Base-by-base conservation (phyloP, 1,284 basidiomycete genomes). In the Ganoderma sp. region DNA sequence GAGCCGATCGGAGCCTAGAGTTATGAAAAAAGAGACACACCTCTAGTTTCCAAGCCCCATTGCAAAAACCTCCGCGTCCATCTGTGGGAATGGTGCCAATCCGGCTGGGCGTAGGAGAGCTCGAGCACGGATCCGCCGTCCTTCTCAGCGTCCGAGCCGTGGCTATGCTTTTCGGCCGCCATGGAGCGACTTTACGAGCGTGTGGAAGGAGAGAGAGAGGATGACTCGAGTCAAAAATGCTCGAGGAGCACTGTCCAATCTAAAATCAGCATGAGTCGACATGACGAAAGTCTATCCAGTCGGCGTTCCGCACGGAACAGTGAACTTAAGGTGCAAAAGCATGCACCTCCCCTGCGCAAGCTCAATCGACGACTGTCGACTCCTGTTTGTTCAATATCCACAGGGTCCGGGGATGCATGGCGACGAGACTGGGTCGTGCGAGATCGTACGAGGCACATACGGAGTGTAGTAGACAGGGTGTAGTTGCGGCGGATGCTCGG, bases 41-140 rank as follows among this genome's bases (percentile, higher is more conserved):
- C 76, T 74, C 76, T 69, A 4, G 73, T 75, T 63, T 77, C 76
- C 15, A 77, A 63, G 15, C 76, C 75, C 71, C 72, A 75, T 50
- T 62, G 66, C n/a, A 76, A 52, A 45, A 76, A 45, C 65, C 67
- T 74, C 66, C 71, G 69, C 42, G 73, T 69, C 76, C 71, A 75
- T 41, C 64, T 68, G 50, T 74, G 72, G 9, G 68, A 67, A 19
- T 73, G 63, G n/a, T 68, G 72, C 66, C 70, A 69, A 22, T 74
- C 66, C 60, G 69, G 68, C 42, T 73, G 65, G 2, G 68, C 66
- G 32, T 67, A 63, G 34, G 71, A 54, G 39, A 64, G 65, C 25
- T 68, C 71, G 15, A 61, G 60, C 2, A 70, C 34, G 9, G 73
- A 73, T 32, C 63, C 71, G 1, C 57, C 66, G 41, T 74, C 72